A percentile compares a stretch with the other conserved stretches of the same genome.
Evolutionary conservation across 202 grass and related monocot species (phyloP).

Genomic region (Carex arenaria): DNA sequence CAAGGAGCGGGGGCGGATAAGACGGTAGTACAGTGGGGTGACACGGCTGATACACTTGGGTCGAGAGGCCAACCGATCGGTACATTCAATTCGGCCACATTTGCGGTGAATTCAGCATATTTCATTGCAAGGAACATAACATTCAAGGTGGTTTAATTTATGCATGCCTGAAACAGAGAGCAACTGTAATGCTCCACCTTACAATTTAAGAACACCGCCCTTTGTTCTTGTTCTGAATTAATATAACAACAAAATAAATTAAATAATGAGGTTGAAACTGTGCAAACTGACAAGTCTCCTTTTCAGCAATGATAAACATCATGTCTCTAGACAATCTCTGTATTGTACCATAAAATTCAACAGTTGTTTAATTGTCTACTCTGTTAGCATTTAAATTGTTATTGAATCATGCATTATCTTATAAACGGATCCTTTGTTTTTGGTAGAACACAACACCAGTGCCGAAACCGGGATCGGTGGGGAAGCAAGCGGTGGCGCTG

Average conservation of each 20-base stretch:
- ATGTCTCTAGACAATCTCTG: neutral
- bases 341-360: neutral
- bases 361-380: neutral
- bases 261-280: neutral
- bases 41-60: conserved; percentile 58
- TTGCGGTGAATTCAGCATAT: conserved; percentile 77
- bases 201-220: neutral
- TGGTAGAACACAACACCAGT: conserved; percentile 70
- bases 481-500: conserved; percentile 86
- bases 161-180: conserved; percentile 16
- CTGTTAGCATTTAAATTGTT: neutral
- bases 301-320: neutral
- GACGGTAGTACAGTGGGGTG: conserved; percentile 77
- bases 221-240: neutral
- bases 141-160: conserved; percentile 54
- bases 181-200: conserved; percentile 17
- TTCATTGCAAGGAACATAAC: conserved; percentile 97
- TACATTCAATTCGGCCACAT: conserved; percentile 71
- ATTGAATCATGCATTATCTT: neutral
- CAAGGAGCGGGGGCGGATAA: conserved; percentile 69
- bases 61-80: conserved; percentile 47
- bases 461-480: conserved; percentile 55
- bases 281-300: neutral
- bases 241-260: neutral
- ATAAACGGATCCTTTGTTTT: neutral